Percentiles rank a stretch among this genome's conserved stretches.
Conservation (phyloP, 1,284 basidiomycete species). For the Moesziomyces sp. region DNA sequence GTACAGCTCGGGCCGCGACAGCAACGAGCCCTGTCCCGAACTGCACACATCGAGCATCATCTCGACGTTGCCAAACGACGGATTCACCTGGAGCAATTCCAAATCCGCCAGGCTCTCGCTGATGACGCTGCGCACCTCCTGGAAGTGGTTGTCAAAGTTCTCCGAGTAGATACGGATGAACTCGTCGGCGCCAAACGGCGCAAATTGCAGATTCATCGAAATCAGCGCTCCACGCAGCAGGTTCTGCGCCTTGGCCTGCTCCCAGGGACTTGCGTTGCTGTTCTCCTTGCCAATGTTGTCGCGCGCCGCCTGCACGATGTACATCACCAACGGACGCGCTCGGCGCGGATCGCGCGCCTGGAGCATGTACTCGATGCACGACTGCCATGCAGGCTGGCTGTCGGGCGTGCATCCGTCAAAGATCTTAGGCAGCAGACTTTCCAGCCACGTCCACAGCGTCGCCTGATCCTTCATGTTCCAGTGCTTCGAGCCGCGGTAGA, state of each 20-base stretch:
- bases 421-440: constrained; percentile 76
- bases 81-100: constrained; percentile 72
- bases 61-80: constrained; percentile 77
- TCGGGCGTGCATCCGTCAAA: constrained; percentile 73
- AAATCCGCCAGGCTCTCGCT: constrained; percentile 68
- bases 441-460: constrained; percentile 83
- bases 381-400: constrained; percentile 69
- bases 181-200: constrained; percentile 49
- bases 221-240: constrained; percentile 49
- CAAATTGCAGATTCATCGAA: constrained; percentile 48
- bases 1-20: constrained; percentile 71
- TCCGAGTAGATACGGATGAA: constrained; percentile 60
- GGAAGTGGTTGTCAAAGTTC: constrained; percentile 65
- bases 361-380: constrained; percentile 72
- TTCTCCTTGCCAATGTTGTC: constrained; percentile 52
- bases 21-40: constrained; percentile 71
- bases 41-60: constrained; percentile 77
- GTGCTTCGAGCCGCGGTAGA: constrained; percentile 83
- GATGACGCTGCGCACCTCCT: constrained; percentile 68
- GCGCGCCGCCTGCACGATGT: constrained; percentile 43
- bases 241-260: constrained; percentile 72
- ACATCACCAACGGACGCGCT: constrained; percentile 80
- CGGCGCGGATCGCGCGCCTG: constrained; percentile 86
- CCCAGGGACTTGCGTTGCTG: constrained; percentile 47
- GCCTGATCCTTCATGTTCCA: constrained; percentile 78